Percentiles rank a stretch among this genome's conserved stretches.
Conservation (phyloP, 306 rosid genomes). For the Mimosa bimucronata region DNA sequence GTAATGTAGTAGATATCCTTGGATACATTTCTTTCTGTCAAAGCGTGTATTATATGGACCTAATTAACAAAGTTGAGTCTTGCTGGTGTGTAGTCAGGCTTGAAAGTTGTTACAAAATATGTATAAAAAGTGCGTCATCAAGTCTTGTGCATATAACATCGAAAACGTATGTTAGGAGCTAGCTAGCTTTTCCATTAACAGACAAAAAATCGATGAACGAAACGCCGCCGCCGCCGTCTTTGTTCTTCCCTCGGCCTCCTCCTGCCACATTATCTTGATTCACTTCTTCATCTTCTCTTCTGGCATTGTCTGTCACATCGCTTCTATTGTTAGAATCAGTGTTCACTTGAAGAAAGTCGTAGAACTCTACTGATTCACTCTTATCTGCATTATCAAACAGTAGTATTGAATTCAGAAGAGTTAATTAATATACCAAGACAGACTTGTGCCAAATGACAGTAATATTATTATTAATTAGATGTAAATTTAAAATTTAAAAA, state of each 20-base stretch:
- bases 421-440: no score
- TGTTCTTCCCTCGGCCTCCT: conserved; percentile 31
- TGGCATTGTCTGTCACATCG: conserved; percentile 70
- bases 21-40: conserved; percentile 32
- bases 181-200: conserved; percentile 34
- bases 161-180: conserved; percentile 12
- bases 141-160: not conserved
- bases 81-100: conserved; percentile 33
- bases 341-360: conserved; percentile 82
- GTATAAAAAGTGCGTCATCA: not conserved
- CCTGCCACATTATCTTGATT: conserved; percentile 46
- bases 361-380: conserved; percentile 65
- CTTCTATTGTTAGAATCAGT: conserved; percentile 71
- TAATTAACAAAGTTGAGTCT: conserved; percentile 15
- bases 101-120: conserved; percentile 16
- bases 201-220: conserved; percentile 71
- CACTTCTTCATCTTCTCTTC: conserved; percentile 80
- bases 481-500: not conserved
- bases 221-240: conserved; percentile 16
- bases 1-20: conserved; percentile 17
- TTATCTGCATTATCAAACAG: conserved; percentile 51
- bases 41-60: conserved; percentile 9
- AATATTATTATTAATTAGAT: not conserved
- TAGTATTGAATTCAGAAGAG: no score
- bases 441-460: not conserved